Evolutionary conservation across 2,329 filamentous ascomycete species (phyloP), one percentile per base, ranked within the genome.

Genomic region (Fusarium pseudocircinatum): DNA sequence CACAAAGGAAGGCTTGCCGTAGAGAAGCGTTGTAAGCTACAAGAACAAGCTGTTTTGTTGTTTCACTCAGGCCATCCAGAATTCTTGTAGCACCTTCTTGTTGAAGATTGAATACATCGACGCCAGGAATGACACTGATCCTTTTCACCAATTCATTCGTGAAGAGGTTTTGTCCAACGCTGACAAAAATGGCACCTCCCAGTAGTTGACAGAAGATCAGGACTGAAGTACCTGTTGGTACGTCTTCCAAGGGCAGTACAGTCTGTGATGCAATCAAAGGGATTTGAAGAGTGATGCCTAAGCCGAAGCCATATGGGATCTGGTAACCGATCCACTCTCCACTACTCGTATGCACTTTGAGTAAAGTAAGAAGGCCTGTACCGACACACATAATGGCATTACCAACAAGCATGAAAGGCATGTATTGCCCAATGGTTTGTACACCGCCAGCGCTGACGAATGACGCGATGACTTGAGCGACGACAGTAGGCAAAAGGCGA

Each of bases 161-260:
- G 18, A 74, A 73, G 2, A 70, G 67, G 10, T 70, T 70, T 5
- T 67, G 67, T 9, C 64, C 68, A 13, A 76, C 61, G 2, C 57
- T 63, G 15, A 72, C 65, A 8, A 63, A 67, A 1, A 76, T 52
- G 1, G 70, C 69, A 9, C 85, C 85, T 34, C 84, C 85, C 0
- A 87, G 75, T 2, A 82, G 79, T 70, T 86, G 85, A n/a, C 79
- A 79, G 77, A 87, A 86, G n/a, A 86, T 81, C 4, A 85, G 79
- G 11, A 79, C 73, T 6, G 84, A 83, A 10, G 82, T 84, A 2
- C 82, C 85, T 4, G 81, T 82, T 1, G 85, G 83, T 39, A 86
- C 82, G 56, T 86, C 85, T 8, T 79, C 80, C 22, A 79, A 63
- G 9, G 74, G 76, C 14, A 86, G 75, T 0, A 85, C 84, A 1